These are phyloP conservation scores for Aspergillus sojae DNA, from an alignment of 2,329 filamentous ascomycete genomes.

Conservation along the genomic window DNA sequence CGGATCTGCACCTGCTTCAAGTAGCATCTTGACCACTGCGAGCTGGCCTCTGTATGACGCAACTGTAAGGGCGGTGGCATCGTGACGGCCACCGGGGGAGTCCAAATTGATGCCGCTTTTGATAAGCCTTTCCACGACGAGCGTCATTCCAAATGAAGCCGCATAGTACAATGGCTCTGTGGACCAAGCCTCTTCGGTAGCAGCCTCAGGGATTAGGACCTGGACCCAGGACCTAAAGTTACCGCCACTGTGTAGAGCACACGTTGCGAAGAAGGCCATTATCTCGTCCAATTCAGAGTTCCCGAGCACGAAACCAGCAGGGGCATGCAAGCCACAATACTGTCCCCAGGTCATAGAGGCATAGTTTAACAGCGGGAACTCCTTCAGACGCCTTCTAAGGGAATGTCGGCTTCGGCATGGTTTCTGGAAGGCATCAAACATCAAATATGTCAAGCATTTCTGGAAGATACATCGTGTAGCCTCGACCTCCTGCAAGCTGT, in stretches of 20 bases:
- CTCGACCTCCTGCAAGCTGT: background rate
- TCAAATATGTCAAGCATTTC: background rate
- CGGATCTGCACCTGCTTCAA: background rate
- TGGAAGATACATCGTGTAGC: background rate
- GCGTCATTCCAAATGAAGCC: background rate
- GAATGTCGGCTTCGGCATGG: background rate
- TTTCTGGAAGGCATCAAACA: background rate
- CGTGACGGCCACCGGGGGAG: background rate
- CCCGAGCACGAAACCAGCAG: background rate
- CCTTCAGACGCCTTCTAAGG: background rate
- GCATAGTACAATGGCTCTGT: background rate
- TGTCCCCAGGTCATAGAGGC: background rate
- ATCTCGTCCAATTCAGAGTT: background rate
- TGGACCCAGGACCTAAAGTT: background rate
- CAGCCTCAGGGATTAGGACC: background rate
- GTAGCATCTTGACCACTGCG: background rate
- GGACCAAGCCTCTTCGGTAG: background rate
- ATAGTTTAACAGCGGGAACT: background rate
- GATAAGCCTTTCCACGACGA: background rate
- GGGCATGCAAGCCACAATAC: background rate
- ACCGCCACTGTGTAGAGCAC: background rate
- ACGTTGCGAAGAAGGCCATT: background rate
- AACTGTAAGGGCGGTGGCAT: conserved; percentile 10
- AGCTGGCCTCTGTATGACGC: background rate
- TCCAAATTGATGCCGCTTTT: background rate